A percentile compares a stretch with the other conserved stretches of the same genome.
These are phyloP conservation scores for Pholiota adiposa DNA, from an alignment of 1,284 basidiomycete species.

Conservation along the genomic window DNA sequence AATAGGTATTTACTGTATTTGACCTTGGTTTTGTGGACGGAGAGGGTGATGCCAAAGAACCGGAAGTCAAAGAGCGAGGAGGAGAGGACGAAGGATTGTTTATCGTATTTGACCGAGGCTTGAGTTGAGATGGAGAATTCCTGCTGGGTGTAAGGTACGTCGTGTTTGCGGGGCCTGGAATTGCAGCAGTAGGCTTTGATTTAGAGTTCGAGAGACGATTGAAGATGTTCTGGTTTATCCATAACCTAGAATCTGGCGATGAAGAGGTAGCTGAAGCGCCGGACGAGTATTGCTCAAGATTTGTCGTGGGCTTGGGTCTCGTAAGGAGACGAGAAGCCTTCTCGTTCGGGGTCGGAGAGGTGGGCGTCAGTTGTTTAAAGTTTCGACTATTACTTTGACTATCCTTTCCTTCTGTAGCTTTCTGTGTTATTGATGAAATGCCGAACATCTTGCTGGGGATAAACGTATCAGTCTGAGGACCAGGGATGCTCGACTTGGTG, in stretches of 20 bases:
- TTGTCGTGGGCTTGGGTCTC: not conserved
- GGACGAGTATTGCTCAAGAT: not conserved
- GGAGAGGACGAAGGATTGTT: constrained; percentile 2
- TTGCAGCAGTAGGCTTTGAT: not conserved
- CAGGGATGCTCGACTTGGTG: not conserved
- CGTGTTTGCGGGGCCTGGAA: not conserved
- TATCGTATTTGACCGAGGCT: constrained; percentile 20
- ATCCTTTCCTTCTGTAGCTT: not conserved
- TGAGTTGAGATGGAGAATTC: constrained; percentile 6
- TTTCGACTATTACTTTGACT: not conserved
- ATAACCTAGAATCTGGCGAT: not conserved
- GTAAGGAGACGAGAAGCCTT: not conserved
- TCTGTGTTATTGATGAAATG: not conserved
- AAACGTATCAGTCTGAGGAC: not conserved
- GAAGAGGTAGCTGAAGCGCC: not conserved
- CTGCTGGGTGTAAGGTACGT: not conserved
- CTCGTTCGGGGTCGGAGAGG: not conserved
- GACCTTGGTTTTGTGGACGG: constrained; percentile 18
- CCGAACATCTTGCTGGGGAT: not conserved
- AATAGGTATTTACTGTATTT: constrained; percentile 22
- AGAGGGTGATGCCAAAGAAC: not conserved
- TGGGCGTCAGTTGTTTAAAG: not conserved
- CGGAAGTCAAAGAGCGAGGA: not conserved
- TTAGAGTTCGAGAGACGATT: not conserved
- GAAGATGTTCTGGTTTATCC: not conserved